Evolutionary conservation across 2,329 filamentous ascomycete species (phyloP).

Genomic region (Trichoderma atrobrunneum): DNA sequence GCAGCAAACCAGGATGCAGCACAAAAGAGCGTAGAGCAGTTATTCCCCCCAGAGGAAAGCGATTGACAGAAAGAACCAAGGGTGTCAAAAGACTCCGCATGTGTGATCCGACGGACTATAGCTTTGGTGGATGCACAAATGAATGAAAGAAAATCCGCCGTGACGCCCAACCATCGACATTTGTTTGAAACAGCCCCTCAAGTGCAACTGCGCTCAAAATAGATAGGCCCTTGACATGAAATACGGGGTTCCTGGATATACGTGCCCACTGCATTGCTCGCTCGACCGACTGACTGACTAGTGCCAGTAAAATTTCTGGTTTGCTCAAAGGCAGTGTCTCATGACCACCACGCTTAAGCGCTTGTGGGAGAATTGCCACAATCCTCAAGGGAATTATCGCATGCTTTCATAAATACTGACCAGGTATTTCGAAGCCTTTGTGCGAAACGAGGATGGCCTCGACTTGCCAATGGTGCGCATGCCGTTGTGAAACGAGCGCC

Average conservation of each 20-base stretch:
- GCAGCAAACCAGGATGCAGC: conserved; percentile 18
- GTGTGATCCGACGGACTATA: not conserved
- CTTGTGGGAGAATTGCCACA: conserved; percentile 21
- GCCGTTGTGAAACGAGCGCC: not conserved
- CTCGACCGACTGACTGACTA: conserved; percentile 30
- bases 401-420: conserved; percentile 45
- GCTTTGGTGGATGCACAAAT: not conserved
- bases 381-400: conserved; percentile 28
- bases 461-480: conserved; percentile 46
- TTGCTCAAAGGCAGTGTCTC: conserved; percentile 10
- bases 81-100: not conserved
- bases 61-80: not conserved
- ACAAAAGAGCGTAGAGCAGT: not conserved
- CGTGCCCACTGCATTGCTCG: conserved; percentile 55
- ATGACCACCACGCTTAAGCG: conserved; percentile 12
- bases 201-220: not conserved
- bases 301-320: conserved; percentile 9
- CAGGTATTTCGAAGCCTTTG: conserved; percentile 46
- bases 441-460: conserved; percentile 56
- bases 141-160: not conserved
- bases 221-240: not conserved
- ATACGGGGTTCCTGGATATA: conserved; percentile 7
- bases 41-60: not conserved
- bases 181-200: not conserved
- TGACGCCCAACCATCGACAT: not conserved